phyloP scores from a whole-genome alignment of 1,284 basidiomycete genomes.

The Neonothopanus nambi region DNA sequence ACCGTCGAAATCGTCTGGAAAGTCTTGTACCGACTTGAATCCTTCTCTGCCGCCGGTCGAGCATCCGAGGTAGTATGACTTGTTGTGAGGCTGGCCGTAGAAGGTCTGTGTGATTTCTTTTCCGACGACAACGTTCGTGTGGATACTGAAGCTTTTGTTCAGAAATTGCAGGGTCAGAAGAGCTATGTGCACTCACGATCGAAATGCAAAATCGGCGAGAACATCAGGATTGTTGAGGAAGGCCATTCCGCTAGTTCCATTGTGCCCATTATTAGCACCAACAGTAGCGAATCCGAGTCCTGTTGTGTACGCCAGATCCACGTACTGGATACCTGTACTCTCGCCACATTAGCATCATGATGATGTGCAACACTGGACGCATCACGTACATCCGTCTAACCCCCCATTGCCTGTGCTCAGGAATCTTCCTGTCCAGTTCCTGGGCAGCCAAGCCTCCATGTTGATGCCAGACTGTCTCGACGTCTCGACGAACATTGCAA shows the following conservation, averaged over 20 bases:
- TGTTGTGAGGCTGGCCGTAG: slow-evolving; percentile 13
- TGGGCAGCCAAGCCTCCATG: too few relatives aligned
- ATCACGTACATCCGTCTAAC: slow-evolving; percentile 6
- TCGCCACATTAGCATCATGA: neutral
- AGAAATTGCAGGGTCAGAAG: neutral
- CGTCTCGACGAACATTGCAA: too few relatives aligned
- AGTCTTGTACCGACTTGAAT: too few relatives aligned
- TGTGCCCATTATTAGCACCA: slow-evolving; percentile 13
- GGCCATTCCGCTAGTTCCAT: slow-evolving; percentile 7
- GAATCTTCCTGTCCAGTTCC: too few relatives aligned
- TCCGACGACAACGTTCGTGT: slow-evolving; percentile 17
- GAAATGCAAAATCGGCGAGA: slow-evolving; percentile 9
- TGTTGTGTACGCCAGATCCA: slow-evolving; percentile 6
- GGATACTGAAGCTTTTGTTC: slow-evolving; percentile 3
- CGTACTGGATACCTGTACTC: slow-evolving; percentile 5
- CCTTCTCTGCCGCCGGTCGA: too few relatives aligned
- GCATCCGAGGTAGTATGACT: too few relatives aligned
- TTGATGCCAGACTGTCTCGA: too few relatives aligned
- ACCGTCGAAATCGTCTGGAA: too few relatives aligned
- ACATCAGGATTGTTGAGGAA: slow-evolving; percentile 10
- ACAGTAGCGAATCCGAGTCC: slow-evolving; percentile 10
- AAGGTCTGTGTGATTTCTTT: slow-evolving; percentile 17
- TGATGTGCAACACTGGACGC: too few relatives aligned
- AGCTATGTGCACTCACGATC: slow-evolving; percentile 4
- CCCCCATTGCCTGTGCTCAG: slow-evolving; percentile 14